Percentiles rank a stretch among this genome's conserved stretches.
Conservation (phyloP, 129 eudicot genomes). For the Calendula officinalis region DNA sequence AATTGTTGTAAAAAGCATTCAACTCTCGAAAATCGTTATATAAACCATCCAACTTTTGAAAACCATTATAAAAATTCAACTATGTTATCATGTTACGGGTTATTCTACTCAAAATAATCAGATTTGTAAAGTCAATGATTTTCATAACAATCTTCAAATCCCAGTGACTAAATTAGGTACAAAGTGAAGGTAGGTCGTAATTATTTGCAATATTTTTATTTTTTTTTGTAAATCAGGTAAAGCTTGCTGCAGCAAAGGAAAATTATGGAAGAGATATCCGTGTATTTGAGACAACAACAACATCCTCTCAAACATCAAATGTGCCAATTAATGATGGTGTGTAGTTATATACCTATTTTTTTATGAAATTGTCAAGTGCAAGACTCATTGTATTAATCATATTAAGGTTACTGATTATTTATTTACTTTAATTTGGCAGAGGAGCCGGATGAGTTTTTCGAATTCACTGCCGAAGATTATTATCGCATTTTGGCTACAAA, state of each 20-base stretch:
- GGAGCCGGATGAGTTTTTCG: conserved; percentile 78
- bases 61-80: neutral
- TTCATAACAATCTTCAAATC: neutral
- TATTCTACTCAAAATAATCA: neutral
- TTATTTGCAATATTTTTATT: neutral
- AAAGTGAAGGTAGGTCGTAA: neutral
- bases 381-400: neutral
- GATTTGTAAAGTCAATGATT: neutral
- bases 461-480: conserved; percentile 80
- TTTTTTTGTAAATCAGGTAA: conserved; percentile 42
- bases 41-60: neutral
- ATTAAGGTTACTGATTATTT: conserved; percentile 8
- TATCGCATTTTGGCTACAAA: conserved; percentile 56
- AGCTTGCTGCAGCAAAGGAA: conserved; percentile 67
- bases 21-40: neutral
- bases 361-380: neutral
- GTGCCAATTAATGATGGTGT: conserved; percentile 46
- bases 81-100: neutral
- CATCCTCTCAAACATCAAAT: conserved; percentile 49
- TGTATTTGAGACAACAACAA: conserved; percentile 65
- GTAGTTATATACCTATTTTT: neutral
- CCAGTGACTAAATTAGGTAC: neutral
- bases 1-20: neutral
- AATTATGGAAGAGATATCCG: conserved; percentile 75
- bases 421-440: conserved; percentile 37